Evolutionary conservation across 371 early-diverging fungal species (phyloP), one percentile per base, ranked within the genome.

Genomic region (Circinella umbellata): DNA sequence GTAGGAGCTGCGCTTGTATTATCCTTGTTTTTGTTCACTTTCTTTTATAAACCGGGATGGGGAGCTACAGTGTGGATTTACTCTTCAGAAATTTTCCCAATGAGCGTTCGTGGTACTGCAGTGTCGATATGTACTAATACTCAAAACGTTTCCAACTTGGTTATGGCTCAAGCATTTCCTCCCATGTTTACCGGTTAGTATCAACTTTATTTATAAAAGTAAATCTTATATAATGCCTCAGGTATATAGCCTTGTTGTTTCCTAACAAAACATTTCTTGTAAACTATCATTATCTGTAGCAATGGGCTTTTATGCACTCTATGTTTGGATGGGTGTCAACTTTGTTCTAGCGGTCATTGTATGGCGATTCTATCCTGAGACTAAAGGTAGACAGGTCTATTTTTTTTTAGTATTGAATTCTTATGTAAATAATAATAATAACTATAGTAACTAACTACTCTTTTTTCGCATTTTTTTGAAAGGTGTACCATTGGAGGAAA

Each of bases 11-110:
- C 73, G 1, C 54, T 73, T n/a, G 73, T 70, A 4, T 42, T 73
- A 15, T 70, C 70, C 62, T 67, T 76, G 70, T 76, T 76, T 70
- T 37, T 76, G 49, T 76, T 76, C 53, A 76, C 73, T 14, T 73
- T 73, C 59, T 73, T 73, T 27, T 76, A 76, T 54, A 76, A 76
- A 55, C 76, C 76, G 27, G 69, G 93, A 38, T 95, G 94, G 95
- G 95, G 95, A 17, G 95, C 96, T 51, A 85, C 93, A 64, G 92
- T 90, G 46, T 96, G 95, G 96, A 91, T 93, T 73, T 93, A 93
- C 79, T 93, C 94, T 42, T 86, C 93, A 20, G 96, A 96, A 73
- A 92, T 92, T 73, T 92, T 87, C 81, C 92, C 93, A 15, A 80
- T 86, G 72, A 84, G 86, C 55, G 81, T 89, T 64, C 88, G 90